Percentiles rank a stretch among this genome's conserved stretches.
Conservation (phyloP, 2,329 filamentous ascomycete genomes). For the Ceratocystis cubensis region DNA sequence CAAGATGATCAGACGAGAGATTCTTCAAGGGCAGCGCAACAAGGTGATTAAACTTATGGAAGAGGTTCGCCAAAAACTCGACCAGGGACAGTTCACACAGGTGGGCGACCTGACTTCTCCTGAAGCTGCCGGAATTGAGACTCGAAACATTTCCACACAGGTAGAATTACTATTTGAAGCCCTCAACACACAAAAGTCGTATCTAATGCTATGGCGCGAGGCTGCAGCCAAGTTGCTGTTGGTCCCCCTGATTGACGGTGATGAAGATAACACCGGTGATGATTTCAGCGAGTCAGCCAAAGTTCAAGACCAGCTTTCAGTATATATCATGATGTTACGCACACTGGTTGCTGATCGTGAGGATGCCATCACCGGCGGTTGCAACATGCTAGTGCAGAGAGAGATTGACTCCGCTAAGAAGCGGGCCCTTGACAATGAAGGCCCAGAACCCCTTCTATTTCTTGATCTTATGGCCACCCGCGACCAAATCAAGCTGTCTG, state of each 20-base stretch:
- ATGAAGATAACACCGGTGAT: slow-evolving; percentile 71
- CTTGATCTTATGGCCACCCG: background rate
- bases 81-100: background rate
- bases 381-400: slow-evolving; percentile 60
- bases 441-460: background rate
- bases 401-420: slow-evolving; percentile 34
- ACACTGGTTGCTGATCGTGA: slow-evolving; percentile 67
- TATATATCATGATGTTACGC: slow-evolving; percentile 68
- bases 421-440: background rate
- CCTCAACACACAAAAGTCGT: background rate
- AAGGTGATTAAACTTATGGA: background rate
- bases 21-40: background rate
- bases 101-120: background rate
- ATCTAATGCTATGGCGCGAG: background rate
- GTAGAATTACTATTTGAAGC: background rate
- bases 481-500: slow-evolving; percentile 13
- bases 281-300: slow-evolving; percentile 83
- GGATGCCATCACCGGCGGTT: slow-evolving; percentile 61
- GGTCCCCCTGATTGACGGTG: slow-evolving; percentile 67
- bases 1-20: background rate
- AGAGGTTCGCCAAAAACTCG: background rate
- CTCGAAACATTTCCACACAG: background rate
- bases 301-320: slow-evolving; percentile 77
- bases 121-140: background rate
- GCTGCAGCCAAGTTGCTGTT: background rate